Conservation (phyloP, 1,284 basidiomycete genomes). For the Polyporus tsugae region DNA sequence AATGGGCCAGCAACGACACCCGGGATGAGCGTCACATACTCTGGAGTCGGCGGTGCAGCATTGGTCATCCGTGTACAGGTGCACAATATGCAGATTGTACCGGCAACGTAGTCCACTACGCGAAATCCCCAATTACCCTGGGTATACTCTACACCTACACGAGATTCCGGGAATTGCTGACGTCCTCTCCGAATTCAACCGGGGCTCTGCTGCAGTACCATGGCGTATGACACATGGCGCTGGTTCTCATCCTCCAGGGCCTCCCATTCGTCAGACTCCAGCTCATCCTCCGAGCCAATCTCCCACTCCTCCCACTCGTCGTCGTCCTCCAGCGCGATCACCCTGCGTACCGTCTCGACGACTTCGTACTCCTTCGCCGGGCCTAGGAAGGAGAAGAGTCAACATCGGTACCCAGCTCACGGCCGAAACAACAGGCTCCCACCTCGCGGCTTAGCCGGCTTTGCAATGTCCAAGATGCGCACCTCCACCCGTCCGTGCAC, state of each 20-base stretch:
- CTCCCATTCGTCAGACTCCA: slow-evolving; percentile 6
- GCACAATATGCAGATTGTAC: background rate
- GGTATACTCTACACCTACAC: background rate
- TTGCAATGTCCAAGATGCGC: slow-evolving; percentile 28
- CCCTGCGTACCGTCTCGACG: slow-evolving; percentile 4
- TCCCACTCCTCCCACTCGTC: background rate
- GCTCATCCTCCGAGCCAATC: slow-evolving; percentile 12
- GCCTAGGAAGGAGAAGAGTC: slow-evolving; percentile 6
- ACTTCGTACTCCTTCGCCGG: slow-evolving; percentile 14
- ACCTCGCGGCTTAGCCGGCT: slow-evolving; percentile 27
- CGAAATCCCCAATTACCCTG: background rate
- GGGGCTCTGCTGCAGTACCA: slow-evolving; percentile 6
- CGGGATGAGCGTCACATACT: background rate
- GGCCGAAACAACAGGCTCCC: slow-evolving; percentile 1
- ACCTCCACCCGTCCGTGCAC: slow-evolving; percentile 15
- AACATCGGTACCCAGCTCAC: background rate
- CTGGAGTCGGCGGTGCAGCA: background rate
- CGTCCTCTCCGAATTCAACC: background rate
- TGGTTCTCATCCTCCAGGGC: slow-evolving; percentile 12
- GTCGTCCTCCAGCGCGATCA: slow-evolving; percentile 17
- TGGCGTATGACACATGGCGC: slow-evolving; percentile 15
- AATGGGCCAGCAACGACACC: too few species aligned
- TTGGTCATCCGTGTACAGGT: background rate
- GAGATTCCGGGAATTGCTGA: background rate
- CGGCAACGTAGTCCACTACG: background rate